Evolutionary conservation across 2,329 filamentous ascomycete species (phyloP), one percentile per base, ranked within the genome.

Genomic region (Madurella fahalii): DNA sequence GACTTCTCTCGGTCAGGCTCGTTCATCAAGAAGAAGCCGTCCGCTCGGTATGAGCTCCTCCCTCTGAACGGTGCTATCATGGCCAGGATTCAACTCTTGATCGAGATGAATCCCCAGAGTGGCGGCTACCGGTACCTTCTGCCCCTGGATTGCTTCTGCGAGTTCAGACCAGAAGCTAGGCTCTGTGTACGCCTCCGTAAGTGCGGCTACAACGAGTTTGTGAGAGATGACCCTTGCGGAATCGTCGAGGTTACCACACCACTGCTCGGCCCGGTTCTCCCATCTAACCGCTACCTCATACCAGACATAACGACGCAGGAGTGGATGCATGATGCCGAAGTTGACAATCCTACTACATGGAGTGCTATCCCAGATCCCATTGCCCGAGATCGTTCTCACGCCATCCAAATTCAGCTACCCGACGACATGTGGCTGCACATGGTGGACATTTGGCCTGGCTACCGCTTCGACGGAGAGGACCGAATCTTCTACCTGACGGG

Each of bases 121-220:
- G 32, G n/a, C 18, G 46, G 46, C 9, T 48, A 48, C 34, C 46
- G 46, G n/a, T 48, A 48, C n/a, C 46, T 48, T 31, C 46, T 48
- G 9, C 46, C 46, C 7, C 34, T 48, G 8, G 46, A 48, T 20
- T 48, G 16, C 20, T 40, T 11, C 12, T 40, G 40, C 46, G 34
- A 40, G 17, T 39, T 17, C 32, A 32, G 7, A 15, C 15, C 9
- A 12, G 15, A n/a, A 7, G 34, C 25, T 25, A 40, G 11, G 7
- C 46, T 48, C 32, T 48, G 34, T 25, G 46, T 48, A 37, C 46
- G 46, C 25, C 34, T 48, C n/a, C 46, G 46, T n/a, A 48, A 48
- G 16, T 40, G 46, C 18, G 46, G 46, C 46, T 40, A 48, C 37
- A 48, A 48, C 46, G 46, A 48, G 34, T 48, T 48, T 37, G 17